A percentile compares a stretch with the other conserved stretches of the same genome.
Evolutionary conservation across 352 stramenopile species (phyloP).

Genomic region (Phytophthora fragariaefolia): DNA sequence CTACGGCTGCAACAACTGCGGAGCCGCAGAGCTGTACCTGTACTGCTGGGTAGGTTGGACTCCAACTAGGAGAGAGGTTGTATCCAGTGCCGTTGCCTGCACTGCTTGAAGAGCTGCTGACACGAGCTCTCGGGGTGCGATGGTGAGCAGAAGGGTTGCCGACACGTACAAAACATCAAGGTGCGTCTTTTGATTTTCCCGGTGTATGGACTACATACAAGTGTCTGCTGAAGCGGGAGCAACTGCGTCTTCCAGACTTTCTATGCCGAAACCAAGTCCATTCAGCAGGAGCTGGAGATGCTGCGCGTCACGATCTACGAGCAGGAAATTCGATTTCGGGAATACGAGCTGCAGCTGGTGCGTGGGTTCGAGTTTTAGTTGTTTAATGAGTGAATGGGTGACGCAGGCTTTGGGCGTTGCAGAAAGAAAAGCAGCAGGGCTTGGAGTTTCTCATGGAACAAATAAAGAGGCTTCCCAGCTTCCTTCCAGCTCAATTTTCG

Average conservation of each 20-base stretch:
- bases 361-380: not conserved
- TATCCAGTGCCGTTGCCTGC: too few relatives aligned
- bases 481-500: slow-evolving; percentile 7
- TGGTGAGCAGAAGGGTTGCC: slow-evolving; percentile 68
- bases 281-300: slow-evolving; percentile 63
- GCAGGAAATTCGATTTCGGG: slow-evolving; percentile 57
- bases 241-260: slow-evolving; percentile 44
- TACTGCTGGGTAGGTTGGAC: slow-evolving; percentile 68
- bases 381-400: not conserved
- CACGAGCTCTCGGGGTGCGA: slow-evolving; percentile 11
- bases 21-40: slow-evolving; percentile 65
- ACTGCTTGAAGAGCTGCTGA: slow-evolving; percentile 6
- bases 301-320: slow-evolving; percentile 68
- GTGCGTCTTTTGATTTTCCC: slow-evolving; percentile 21
- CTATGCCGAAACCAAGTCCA: slow-evolving; percentile 56
- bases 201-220: not conserved
- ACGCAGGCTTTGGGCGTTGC: slow-evolving; percentile 1
- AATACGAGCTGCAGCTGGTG: slow-evolving; percentile 60
- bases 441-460: slow-evolving; percentile 51
- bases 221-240: not conserved
- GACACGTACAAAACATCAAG: slow-evolving; percentile 75
- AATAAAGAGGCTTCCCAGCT: slow-evolving; percentile 42
- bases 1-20: slow-evolving; percentile 65
- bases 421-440: slow-evolving; percentile 65
- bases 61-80: too few relatives aligned